A percentile compares a stretch with the other conserved stretches of the same genome.
Conservation (phyloP, 805 yeast genomes). For the Sugiyamaella mastotermitis region DNA sequence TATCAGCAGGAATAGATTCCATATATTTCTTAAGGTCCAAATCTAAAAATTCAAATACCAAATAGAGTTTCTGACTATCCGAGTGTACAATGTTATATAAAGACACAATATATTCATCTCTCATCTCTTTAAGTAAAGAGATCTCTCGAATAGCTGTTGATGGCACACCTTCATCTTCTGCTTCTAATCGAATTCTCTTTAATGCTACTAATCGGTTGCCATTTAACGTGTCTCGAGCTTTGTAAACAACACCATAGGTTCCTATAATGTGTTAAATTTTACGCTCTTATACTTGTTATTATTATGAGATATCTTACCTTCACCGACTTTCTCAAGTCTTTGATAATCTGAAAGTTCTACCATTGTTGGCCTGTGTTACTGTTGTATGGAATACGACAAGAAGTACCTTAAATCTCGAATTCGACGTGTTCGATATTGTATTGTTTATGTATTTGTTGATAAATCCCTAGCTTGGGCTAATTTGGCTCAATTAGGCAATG, state of each 20-base stretch:
- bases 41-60: constrained; percentile 91
- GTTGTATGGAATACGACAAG: no score
- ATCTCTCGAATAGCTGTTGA: constrained; percentile 97
- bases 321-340: constrained; percentile 94
- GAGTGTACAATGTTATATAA: constrained; percentile 92
- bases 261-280: constrained; percentile 35
- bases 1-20: constrained; percentile 91
- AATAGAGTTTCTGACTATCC: constrained; percentile 83
- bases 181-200: constrained; percentile 90
- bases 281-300: not conserved
- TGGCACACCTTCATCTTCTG: constrained; percentile 98
- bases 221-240: constrained; percentile 83
- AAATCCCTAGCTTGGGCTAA: no score
- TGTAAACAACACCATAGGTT: constrained; percentile 96
- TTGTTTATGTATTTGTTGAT: no score
- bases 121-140: constrained; percentile 85
- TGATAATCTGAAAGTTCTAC: constrained; percentile 89
- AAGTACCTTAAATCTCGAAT: no score
- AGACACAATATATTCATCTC: constrained; percentile 88
- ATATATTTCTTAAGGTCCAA: constrained; percentile 92
- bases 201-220: constrained; percentile 93
- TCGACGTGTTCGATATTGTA: no score
- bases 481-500: no score
- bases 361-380: no score
- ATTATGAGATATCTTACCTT: constrained; percentile 47